Evolutionary conservation across 176 grass and related monocot species (phyloP).

Genomic region (Oryza glumipatula): DNA sequence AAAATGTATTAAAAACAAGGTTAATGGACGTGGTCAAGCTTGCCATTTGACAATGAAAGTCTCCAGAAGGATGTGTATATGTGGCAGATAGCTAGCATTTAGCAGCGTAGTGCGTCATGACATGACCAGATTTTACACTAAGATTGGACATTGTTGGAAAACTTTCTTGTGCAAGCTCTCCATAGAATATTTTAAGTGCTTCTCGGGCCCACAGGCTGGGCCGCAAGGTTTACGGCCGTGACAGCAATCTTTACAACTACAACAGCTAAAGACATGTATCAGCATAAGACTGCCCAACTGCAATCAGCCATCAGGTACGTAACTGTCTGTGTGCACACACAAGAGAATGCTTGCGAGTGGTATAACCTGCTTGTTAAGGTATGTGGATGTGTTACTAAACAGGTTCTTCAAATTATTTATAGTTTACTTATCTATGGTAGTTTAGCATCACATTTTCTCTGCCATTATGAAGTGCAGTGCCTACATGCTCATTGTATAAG

Average conservation of each 20-base stretch:
- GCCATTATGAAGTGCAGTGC: not conserved
- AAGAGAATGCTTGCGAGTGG: not conserved
- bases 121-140: not conserved
- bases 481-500: not conserved
- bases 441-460: not conserved
- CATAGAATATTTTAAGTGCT: not conserved
- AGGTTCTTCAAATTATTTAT: not conserved
- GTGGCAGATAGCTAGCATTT: not conserved
- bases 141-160: not conserved
- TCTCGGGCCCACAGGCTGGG: not conserved
- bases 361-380: not conserved
- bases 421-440: slow-evolving; percentile 4
- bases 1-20: not conserved
- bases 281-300: not conserved
- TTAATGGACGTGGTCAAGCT: not conserved
- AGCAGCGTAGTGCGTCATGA: not conserved
- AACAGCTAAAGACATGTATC: not conserved
- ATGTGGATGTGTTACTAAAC: not conserved
- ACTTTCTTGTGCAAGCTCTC: not conserved
- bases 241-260: not conserved
- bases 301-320: not conserved
- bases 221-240: not conserved
- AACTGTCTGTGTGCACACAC: not conserved
- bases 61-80: not conserved
- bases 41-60: not conserved